Percentiles rank a stretch among this genome's conserved stretches.
Conservation (phyloP, 768 basidiomycete species). For the Hypholoma sublateritium region DNA sequence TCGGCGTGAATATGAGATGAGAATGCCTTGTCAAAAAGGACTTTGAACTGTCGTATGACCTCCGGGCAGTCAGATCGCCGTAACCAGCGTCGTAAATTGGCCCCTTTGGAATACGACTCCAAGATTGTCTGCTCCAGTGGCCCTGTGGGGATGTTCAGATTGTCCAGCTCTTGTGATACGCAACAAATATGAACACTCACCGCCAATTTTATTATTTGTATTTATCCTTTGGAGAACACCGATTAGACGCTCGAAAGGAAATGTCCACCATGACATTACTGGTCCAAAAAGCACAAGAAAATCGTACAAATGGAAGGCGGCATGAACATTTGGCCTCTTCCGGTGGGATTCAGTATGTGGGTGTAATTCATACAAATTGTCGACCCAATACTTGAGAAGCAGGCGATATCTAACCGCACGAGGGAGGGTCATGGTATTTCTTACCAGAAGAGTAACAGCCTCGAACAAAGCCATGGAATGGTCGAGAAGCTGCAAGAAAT, state of each 20-base stretch:
- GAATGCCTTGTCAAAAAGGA: not conserved
- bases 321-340: conserved; percentile 16
- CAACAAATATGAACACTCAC: too few species aligned
- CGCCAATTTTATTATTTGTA: conserved; percentile 29
- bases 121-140: not conserved
- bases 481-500: not conserved
- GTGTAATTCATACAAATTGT: not conserved
- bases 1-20: not conserved
- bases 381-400: not conserved
- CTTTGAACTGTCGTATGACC: not conserved
- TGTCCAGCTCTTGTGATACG: not conserved
- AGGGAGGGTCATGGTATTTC: not conserved
- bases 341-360: not conserved
- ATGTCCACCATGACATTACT: conserved; percentile 36
- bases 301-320: conserved; percentile 31
- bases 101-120: not conserved
- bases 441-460: not conserved
- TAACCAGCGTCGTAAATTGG: not conserved
- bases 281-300: conserved; percentile 34
- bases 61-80: not conserved
- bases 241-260: conserved; percentile 37
- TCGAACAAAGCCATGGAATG: not conserved
- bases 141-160: not conserved
- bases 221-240: conserved; percentile 31
- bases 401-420: not conserved